phyloP scores from a whole-genome alignment of 2,329 filamentous ascomycete species.

The Cylindrodendrum hubeiense region DNA sequence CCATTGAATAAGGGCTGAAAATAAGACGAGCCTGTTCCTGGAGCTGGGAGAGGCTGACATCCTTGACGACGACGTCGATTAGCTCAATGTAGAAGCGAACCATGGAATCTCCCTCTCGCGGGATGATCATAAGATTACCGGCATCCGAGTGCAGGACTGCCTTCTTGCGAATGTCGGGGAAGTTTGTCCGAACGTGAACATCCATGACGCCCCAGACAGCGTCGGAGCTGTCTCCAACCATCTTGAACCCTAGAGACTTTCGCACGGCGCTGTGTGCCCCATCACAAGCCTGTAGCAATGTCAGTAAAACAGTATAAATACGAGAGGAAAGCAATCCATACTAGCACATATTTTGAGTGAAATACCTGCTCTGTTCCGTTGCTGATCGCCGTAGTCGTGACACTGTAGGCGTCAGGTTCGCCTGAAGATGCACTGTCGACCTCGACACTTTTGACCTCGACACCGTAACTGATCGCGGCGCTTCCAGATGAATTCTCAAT shows the following conservation, averaged over 20 bases:
- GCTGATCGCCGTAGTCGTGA: conserved; percentile 22
- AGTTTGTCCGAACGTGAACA: conserved; percentile 61
- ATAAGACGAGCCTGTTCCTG: conserved; percentile 59
- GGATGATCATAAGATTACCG: conserved; percentile 72
- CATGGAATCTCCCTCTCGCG: conserved; percentile 66
- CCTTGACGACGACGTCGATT: background rate
- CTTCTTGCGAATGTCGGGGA: conserved; percentile 73
- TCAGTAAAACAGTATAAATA: background rate
- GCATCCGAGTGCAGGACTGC: conserved; percentile 45
- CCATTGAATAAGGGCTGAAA: conserved; percentile 64
- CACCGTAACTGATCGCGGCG: conserved; percentile 28
- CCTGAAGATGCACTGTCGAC: background rate
- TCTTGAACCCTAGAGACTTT: conserved; percentile 65
- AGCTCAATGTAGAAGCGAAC: conserved; percentile 67
- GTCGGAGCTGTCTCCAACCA: conserved; percentile 68
- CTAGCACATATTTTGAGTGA: conserved; percentile 35
- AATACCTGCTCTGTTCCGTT: conserved; percentile 10
- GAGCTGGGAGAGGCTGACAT: background rate
- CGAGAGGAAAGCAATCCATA: conserved; percentile 2
- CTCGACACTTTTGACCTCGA: conserved; percentile 31
- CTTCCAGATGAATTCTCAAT: conserved; percentile 11
- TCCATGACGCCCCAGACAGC: conserved; percentile 56
- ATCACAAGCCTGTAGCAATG: conserved; percentile 18
- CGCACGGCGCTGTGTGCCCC: conserved; percentile 59
- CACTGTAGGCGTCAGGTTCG: conserved; percentile 12